A percentile compares a stretch with the other conserved stretches of the same genome.
phyloP scores from a whole-genome alignment of 2,329 filamentous ascomycete species.

The Ilyonectria destructans region DNA sequence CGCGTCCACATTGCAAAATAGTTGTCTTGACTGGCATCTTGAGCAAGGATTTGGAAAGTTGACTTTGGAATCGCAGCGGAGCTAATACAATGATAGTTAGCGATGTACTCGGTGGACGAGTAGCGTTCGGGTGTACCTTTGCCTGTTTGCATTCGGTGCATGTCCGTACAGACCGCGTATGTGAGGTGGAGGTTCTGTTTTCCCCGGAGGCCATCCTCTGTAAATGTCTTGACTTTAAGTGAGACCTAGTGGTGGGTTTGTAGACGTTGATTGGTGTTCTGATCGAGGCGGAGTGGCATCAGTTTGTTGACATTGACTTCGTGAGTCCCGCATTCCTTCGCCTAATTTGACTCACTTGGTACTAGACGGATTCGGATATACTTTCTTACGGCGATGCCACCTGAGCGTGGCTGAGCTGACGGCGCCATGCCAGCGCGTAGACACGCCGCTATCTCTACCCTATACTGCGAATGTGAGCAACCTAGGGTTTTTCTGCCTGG shows the following conservation, averaged over 20 bases:
- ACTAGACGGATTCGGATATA: background rate
- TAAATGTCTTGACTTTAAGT: background rate
- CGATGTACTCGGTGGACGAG: background rate
- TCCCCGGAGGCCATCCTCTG: background rate
- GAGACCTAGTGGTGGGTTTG: background rate
- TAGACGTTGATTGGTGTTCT: background rate
- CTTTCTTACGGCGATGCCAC: background rate
- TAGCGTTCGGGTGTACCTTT: conserved; percentile 15
- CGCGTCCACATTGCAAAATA: conserved; percentile 43
- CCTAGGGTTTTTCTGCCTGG: no score
- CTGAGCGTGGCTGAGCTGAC: background rate
- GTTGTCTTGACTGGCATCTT: conserved; percentile 35
- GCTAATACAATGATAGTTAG: conserved; percentile 20
- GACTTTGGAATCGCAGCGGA: conserved; percentile 43
- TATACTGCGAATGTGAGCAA: background rate
- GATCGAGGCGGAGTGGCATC: background rate
- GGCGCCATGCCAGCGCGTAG: background rate
- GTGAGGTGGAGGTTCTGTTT: background rate
- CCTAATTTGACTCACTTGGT: background rate
- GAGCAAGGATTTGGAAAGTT: conserved; percentile 41
- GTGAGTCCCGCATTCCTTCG: background rate
- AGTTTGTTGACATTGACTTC: background rate
- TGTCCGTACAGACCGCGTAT: conserved; percentile 33
- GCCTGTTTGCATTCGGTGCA: conserved; percentile 40
- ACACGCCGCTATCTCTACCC: background rate